These are phyloP conservation scores for Aegle marmelos DNA, from an alignment of 345 rosid species.

Conservation along the genomic window DNA sequence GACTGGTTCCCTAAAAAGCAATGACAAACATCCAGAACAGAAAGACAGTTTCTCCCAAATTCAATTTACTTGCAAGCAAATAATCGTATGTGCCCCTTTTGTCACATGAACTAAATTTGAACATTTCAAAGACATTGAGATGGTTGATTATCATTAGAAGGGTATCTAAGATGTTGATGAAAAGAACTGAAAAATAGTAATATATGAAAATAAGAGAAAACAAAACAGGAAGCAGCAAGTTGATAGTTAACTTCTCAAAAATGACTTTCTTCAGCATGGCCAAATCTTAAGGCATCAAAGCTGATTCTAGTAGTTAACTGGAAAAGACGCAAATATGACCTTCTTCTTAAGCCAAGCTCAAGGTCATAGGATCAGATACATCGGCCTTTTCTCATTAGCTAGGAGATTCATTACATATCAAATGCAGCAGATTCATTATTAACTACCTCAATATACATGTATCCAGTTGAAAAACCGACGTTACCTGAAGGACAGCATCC, in stretches of 20 bases:
- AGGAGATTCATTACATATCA: neutral
- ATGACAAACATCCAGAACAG: neutral
- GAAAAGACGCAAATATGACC: neutral
- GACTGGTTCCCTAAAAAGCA: neutral
- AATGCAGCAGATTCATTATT: neutral
- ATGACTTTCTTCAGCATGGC: neutral
- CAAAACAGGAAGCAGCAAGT: neutral
- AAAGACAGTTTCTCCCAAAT: neutral
- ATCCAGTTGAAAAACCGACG: neutral
- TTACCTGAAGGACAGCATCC: slow-evolving; percentile 1
- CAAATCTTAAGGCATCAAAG: neutral
- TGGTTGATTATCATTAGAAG: neutral
- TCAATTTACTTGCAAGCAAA: neutral
- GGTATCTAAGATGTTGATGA: neutral
- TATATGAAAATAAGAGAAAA: neutral
- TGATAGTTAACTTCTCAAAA: neutral
- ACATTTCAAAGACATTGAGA: neutral
- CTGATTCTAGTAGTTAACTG: neutral
- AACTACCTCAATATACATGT: neutral
- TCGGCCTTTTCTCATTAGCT: neutral
- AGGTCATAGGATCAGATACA: neutral
- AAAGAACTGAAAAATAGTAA: neutral
- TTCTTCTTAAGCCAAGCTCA: neutral
- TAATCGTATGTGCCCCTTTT: neutral
- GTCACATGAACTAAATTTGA: neutral